A percentile compares a stretch with the other conserved stretches of the same genome.
Evolutionary conservation across 345 rosid genomes (phyloP).

Genomic region (Camelina hispida): DNA sequence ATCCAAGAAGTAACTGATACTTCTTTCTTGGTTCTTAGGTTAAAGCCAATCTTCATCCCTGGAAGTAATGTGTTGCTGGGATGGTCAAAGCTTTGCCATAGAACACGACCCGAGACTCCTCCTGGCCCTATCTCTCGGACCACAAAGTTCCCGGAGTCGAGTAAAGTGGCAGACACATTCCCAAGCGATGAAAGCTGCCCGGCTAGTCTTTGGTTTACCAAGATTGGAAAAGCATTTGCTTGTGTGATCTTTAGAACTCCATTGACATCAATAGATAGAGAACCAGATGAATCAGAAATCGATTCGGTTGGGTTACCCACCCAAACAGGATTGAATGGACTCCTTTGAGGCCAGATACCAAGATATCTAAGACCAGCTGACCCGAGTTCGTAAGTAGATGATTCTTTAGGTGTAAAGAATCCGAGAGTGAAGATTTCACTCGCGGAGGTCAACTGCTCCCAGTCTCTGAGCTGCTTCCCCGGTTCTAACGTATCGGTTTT

Average conservation of each 20-base stretch:
- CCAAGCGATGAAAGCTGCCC: background rate
- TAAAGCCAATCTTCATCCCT: constrained; percentile 70
- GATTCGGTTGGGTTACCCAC: constrained; percentile 58
- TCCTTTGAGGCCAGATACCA: constrained; percentile 56
- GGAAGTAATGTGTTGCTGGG: constrained; percentile 60
- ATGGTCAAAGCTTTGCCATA: constrained; percentile 75
- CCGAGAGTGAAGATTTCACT: constrained; percentile 56
- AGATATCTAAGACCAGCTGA: constrained; percentile 55
- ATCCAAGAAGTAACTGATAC: constrained; percentile 59
- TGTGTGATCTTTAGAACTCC: constrained; percentile 56
- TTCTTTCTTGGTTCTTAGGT: constrained; percentile 52
- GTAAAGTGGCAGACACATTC: constrained; percentile 50
- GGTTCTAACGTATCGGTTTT: constrained; percentile 47
- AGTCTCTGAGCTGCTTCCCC: constrained; percentile 59
- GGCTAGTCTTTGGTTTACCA: constrained; percentile 46
- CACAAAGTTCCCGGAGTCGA: constrained; percentile 60
- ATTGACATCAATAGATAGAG: constrained; percentile 49
- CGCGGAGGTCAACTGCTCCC: constrained; percentile 62
- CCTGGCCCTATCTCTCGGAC: constrained; percentile 39
- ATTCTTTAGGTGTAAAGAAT: constrained; percentile 58
- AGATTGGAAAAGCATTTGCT: constrained; percentile 40
- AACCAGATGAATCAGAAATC: constrained; percentile 61
- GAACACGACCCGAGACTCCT: constrained; percentile 48
- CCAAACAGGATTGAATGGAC: constrained; percentile 55
- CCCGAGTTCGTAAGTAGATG: constrained; percentile 31